A percentile compares a stretch with the other conserved stretches of the same genome.
These are phyloP conservation scores for Aristolochia fimbriata DNA, from an alignment of 164 flowering plant genomes.

Conservation along the genomic window DNA sequence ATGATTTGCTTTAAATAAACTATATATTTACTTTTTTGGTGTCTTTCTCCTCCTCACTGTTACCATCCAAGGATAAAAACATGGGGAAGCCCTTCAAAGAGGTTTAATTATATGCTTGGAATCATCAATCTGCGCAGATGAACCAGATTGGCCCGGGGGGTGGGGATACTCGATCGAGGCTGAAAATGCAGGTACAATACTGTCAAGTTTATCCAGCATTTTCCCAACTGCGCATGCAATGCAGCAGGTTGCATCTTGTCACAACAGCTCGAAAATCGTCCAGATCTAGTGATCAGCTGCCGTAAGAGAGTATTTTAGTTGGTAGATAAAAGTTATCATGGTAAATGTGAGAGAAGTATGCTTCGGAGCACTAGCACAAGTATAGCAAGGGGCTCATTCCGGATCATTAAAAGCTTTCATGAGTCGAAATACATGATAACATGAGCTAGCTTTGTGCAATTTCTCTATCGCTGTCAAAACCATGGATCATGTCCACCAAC, in stretches of 20 bases:
- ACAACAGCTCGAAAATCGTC: conserved; percentile 61
- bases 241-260: conserved; percentile 59
- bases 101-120: conserved; percentile 64
- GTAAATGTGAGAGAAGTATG: not conserved
- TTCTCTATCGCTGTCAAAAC: conserved; percentile 64
- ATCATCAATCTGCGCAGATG: conserved; percentile 5
- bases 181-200: no score
- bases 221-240: conserved; percentile 19
- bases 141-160: not conserved
- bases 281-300: conserved; percentile 68
- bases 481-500: conserved; percentile 61
- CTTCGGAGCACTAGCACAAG: not conserved
- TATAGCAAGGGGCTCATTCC: not conserved
- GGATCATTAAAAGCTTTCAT: no score
- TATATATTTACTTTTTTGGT: conserved; percentile 10
- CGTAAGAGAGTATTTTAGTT: not conserved
- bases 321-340: not conserved
- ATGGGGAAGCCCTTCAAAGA: conserved; percentile 73
- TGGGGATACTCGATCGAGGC: conserved; percentile 9
- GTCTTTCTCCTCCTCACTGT: conserved; percentile 13
- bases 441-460: no score
- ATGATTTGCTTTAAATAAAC: no score
- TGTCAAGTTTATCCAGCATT: conserved; percentile 3
- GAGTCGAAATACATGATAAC: no score
- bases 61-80: conserved; percentile 15